Conservation (phyloP, 495 filamentous ascomycete genomes). For the Pseudotulostoma volvatum region DNA sequence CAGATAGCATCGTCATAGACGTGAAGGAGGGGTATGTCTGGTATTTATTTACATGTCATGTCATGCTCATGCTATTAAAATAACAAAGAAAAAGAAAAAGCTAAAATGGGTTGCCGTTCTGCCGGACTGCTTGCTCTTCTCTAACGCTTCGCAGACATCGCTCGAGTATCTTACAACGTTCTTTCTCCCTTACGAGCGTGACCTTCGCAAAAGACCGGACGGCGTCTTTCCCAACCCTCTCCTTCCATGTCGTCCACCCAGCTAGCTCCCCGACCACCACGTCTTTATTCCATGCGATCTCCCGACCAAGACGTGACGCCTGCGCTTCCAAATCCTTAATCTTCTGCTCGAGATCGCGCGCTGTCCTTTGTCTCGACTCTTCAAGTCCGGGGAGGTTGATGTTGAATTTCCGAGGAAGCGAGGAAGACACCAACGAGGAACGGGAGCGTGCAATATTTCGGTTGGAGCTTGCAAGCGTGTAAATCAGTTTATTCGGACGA, state of each 20-base stretch:
- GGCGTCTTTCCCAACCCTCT: constrained; percentile 54
- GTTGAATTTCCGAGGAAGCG: constrained; percentile 34
- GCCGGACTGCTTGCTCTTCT: constrained; percentile 5
- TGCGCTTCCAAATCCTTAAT: constrained; percentile 48
- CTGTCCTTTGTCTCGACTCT: constrained; percentile 66
- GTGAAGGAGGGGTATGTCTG: no score
- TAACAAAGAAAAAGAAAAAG: no score
- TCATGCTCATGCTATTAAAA: no score
- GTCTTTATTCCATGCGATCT: constrained; percentile 82
- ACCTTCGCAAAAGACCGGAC: constrained; percentile 60
- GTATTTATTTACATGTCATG: no score
- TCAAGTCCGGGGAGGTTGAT: constrained; percentile 48
- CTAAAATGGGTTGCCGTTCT: no score
- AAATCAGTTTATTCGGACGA: constrained; percentile 64
- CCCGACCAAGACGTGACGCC: constrained; percentile 47
- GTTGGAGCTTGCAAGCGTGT: constrained; percentile 44
- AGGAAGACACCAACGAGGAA: constrained; percentile 42
- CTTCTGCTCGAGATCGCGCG: constrained; percentile 64
- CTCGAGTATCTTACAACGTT: constrained; percentile 64
- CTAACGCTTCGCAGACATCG: constrained; percentile 34
- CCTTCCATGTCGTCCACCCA: constrained; percentile 81
- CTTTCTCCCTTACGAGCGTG: constrained; percentile 62
- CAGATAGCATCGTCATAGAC: no score
- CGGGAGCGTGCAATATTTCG: constrained; percentile 59
- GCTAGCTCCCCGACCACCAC: constrained; percentile 83